Base-by-base conservation (phyloP, 768 basidiomycete species). In the Exidia glandulosa region DNA sequence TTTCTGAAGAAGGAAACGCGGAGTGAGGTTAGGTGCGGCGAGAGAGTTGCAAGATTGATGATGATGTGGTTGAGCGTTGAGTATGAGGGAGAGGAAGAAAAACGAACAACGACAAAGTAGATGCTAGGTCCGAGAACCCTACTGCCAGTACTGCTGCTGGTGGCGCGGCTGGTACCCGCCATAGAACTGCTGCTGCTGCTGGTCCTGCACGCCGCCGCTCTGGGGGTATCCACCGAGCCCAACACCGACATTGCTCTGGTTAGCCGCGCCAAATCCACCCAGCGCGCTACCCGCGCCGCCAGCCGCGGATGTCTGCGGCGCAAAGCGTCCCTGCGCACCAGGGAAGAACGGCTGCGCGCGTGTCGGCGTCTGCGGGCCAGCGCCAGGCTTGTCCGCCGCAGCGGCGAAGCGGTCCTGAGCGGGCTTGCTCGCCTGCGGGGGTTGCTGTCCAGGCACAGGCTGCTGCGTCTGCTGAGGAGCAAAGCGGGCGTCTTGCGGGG, bases 81-180 rank as follows among this genome's bases (percentile, higher is more conserved):
- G 36, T 9, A 19, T 9, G 19, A 37, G 36, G 36, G 36, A 19
- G 36, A 37, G 19, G 19, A 19, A 37, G 36, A 19, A 37, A 37
- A 19, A n/a, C n/a, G n/a, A n/a, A n/a, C n/a, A n/a, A n/a, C n/a
- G n/a, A n/a, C n/a, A n/a, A n/a, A n/a, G n/a, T n/a, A n/a, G n/a
- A n/a, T n/a, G n/a, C n/a, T n/a, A n/a, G n/a, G n/a, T n/a, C n/a
- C n/a, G n/a, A n/a, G n/a, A n/a, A n/a, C 9, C 2, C 50, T 54
- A 77, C 70, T 78, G 75, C 76, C 78, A 78, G 66, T 79, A 80
- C 70, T 77, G 84, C 71, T 85, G 81, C 81, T 83, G 84, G 73
- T 84, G 81, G 59, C 75, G 76, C 68, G 79, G 81, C 66, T 81
- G 82, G 67, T 81, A 82, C 36, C 75, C 72, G 10, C 76, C 74